These are phyloP conservation scores for Buddleja alternifolia DNA, from an alignment of 257 asterid species.

Conservation along the genomic window DNA sequence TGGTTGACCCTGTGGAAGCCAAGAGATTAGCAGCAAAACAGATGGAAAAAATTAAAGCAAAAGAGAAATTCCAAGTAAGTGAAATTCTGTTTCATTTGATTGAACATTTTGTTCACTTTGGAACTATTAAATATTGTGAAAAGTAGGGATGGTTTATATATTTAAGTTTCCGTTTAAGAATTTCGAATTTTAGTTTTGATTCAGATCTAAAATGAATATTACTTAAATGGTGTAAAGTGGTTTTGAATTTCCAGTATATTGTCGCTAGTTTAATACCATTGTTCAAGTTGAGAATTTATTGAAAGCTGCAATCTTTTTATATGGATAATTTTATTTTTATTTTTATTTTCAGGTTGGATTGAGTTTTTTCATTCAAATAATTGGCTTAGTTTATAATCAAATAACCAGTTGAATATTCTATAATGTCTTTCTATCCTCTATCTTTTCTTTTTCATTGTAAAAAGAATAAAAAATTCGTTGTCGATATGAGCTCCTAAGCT, in stretches of 20 bases:
- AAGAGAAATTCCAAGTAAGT: constrained; percentile 69
- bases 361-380: too few species aligned
- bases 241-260: not conserved
- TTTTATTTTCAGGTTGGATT: too few species aligned
- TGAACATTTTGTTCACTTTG: not conserved
- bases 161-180: not conserved
- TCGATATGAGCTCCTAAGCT: not conserved
- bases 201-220: not conserved
- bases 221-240: not conserved
- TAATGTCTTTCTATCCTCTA: too few species aligned
- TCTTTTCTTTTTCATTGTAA: too few species aligned
- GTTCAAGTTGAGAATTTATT: not conserved
- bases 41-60: constrained; percentile 80
- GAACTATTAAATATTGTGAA: not conserved
- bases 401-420: too few species aligned
- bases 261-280: not conserved
- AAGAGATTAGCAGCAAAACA: constrained; percentile 89
- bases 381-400: too few species aligned
- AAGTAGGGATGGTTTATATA: not conserved
- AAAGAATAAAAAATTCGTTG: not conserved
- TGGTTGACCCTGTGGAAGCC: constrained; percentile 99
- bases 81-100: not conserved
- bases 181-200: not conserved
- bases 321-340: too few species aligned
- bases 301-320: constrained; percentile 3